Conservation (phyloP, 2,329 filamentous ascomycete genomes). For the Exophiala viscosa region DNA sequence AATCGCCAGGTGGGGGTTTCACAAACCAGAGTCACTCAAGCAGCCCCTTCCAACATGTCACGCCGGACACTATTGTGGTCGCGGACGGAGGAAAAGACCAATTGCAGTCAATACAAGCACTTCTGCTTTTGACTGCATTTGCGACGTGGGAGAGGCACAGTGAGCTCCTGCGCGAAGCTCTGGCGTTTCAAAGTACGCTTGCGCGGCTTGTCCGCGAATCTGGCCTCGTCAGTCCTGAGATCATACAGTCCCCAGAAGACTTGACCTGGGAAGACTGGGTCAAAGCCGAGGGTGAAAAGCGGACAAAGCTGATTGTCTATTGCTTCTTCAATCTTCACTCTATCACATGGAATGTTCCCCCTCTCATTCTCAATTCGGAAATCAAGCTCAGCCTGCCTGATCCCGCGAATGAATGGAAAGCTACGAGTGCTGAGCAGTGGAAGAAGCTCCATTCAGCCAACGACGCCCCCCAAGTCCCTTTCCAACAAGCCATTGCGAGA, state of each 20-base stretch:
- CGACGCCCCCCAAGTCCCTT: constrained; percentile 30
- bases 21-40: constrained; percentile 40
- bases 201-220: constrained; percentile 55
- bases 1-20: constrained; percentile 40
- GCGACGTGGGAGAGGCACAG: constrained; percentile 59
- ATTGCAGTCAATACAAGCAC: constrained; percentile 50
- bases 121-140: constrained; percentile 55
- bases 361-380: constrained; percentile 55
- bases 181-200: constrained; percentile 55
- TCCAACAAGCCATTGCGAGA: constrained; percentile 45
- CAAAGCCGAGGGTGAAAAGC: constrained; percentile 50
- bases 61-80: constrained; percentile 20
- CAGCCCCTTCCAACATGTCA: constrained; percentile 42
- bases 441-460: constrained; percentile 32
- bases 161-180: constrained; percentile 54
- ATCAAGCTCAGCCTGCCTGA: constrained; percentile 54
- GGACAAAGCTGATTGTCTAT: constrained; percentile 56
- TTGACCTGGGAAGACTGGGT: constrained; percentile 55
- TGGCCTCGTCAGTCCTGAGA: constrained; percentile 37
- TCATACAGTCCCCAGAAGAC: constrained; percentile 29
- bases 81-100: constrained; percentile 43
- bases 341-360: constrained; percentile 60
- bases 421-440: constrained; percentile 50
- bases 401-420: constrained; percentile 54
- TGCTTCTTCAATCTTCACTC: constrained; percentile 59